Percentiles rank a stretch among this genome's conserved stretches.
Evolutionary conservation across 1,284 basidiomycete species (phyloP).

Genomic region (Ganoderma leucocontextum): DNA sequence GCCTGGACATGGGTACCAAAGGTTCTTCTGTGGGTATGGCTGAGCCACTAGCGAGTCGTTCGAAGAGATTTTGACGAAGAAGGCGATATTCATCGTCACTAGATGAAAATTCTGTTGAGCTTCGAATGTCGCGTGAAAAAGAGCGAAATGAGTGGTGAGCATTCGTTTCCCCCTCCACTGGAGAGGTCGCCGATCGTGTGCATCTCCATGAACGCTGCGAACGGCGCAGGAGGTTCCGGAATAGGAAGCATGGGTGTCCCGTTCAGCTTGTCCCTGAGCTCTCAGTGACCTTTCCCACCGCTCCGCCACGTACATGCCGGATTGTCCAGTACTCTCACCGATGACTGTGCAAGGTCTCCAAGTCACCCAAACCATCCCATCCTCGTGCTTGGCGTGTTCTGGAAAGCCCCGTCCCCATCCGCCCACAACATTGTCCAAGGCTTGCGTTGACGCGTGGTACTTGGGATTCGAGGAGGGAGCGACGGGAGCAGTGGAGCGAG

Average conservation of each 20-base stretch:
- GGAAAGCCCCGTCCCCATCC: neutral
- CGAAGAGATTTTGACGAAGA: slow-evolving; percentile 78
- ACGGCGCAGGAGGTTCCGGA: neutral
- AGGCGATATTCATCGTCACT: slow-evolving; percentile 84
- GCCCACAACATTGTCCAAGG: neutral
- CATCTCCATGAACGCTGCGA: neutral
- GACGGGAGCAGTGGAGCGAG: neutral
- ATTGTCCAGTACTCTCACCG: neutral
- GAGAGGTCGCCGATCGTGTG: neutral
- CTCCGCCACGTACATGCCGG: neutral
- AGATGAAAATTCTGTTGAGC: slow-evolving; percentile 6
- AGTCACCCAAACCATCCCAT: neutral
- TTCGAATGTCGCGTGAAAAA: neutral
- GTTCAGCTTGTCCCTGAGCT: neutral
- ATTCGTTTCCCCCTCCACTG: neutral
- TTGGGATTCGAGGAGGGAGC: neutral
- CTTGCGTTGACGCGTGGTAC: neutral
- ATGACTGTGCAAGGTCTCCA: neutral
- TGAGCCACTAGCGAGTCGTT: slow-evolving; percentile 67
- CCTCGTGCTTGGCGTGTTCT: neutral
- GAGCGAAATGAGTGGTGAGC: neutral
- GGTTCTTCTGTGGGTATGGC: slow-evolving; percentile 66
- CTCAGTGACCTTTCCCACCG: neutral
- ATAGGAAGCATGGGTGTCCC: neutral
- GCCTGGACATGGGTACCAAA: slow-evolving; percentile 58